Evolutionary conservation across 768 basidiomycete genomes (phyloP), one percentile per base, ranked within the genome.

Genomic region (Hemileccinum impolitum): DNA sequence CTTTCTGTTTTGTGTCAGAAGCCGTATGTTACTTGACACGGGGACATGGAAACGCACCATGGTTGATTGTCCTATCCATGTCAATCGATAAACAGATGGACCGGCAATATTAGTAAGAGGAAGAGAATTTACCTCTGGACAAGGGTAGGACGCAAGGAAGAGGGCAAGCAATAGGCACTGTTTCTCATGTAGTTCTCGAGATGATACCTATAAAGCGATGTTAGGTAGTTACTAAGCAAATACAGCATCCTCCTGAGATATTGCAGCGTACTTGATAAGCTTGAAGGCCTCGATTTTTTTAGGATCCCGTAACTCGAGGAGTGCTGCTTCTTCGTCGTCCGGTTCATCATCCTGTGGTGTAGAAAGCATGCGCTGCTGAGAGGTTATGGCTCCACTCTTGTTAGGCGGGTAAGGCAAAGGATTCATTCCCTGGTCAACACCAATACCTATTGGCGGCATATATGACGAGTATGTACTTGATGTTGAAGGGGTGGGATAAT

Each of bases 151-250:
- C 89, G 80, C 40, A 97, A 71, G 12, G 91, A 94, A 2, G 89
- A 81, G 1, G 94, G 94, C 6, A 97, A 73, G 60, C 87, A 90
- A 63, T 97, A 97, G 11, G 80, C 78, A 36, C 84, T 84, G 59
- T 94, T 94, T 52, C 87, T 75, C 62, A 84, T 86, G 65, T 83
- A 93, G 59, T 95, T 95, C 57, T 93, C 88, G 42, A 97, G 75
- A 62, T 97, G 94, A 67, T 95, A 94, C 51, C 90, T 91, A 43
- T 10, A 39, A 23, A 38, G 21, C 26, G 26, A 38, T 38, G 9
- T 39, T 54, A 17, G 55, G 37, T 39, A 36, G 23, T n/a, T n/a
- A n/a, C n/a, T 32, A 46, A 41, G 32, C 10, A 6, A n/a, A 34
- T n/a, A 35, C 14, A 19, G 10, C 28, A n/a, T n/a, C n/a, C n/a